phyloP scores from a whole-genome alignment of 129 eudicot genomes.

The Centrapalus pauciflorus region DNA sequence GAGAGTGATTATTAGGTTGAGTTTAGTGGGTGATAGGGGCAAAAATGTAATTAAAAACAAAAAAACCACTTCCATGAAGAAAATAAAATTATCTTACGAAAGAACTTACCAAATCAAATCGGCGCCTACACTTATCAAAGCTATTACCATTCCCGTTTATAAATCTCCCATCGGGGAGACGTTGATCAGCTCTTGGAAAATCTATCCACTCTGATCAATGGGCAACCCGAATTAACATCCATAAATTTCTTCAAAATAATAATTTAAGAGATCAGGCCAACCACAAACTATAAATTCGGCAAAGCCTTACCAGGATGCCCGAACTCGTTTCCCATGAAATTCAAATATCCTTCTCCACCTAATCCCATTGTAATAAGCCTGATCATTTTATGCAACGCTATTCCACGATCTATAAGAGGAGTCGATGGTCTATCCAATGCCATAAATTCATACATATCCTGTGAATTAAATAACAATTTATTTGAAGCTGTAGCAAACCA shows the following conservation, averaged over 20 bases:
- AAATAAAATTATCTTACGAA: neutral
- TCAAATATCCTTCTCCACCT: slow-evolving; percentile 97
- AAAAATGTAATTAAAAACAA: too few relatives aligned
- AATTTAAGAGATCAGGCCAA: neutral
- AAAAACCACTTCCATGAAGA: too few relatives aligned
- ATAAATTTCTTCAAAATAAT: neutral
- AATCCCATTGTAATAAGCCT: slow-evolving; percentile 93
- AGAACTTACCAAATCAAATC: slow-evolving; percentile 81
- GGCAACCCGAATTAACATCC: neutral
- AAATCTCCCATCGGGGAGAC: slow-evolving; percentile 77
- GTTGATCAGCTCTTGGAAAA: slow-evolving; percentile 87
- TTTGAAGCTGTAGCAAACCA: neutral
- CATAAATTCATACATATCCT: slow-evolving; percentile 99
- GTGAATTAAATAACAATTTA: slow-evolving; percentile 27
- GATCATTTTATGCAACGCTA: slow-evolving; percentile 97
- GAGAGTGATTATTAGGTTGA: too few relatives aligned
- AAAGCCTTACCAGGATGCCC: slow-evolving; percentile 99
- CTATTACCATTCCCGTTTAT: slow-evolving; percentile 76
- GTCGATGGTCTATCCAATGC: slow-evolving; percentile 93
- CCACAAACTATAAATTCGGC: too few relatives aligned
- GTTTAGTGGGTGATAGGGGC: too few relatives aligned
- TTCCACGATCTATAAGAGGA: slow-evolving; percentile 89
- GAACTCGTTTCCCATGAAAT: slow-evolving; percentile 99
- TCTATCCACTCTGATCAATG: slow-evolving; percentile 91
- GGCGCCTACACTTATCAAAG: slow-evolving; percentile 89